These are phyloP conservation scores for Remersonia thermophila DNA, from an alignment of 2,329 filamentous ascomycete species.

Conservation along the genomic window DNA sequence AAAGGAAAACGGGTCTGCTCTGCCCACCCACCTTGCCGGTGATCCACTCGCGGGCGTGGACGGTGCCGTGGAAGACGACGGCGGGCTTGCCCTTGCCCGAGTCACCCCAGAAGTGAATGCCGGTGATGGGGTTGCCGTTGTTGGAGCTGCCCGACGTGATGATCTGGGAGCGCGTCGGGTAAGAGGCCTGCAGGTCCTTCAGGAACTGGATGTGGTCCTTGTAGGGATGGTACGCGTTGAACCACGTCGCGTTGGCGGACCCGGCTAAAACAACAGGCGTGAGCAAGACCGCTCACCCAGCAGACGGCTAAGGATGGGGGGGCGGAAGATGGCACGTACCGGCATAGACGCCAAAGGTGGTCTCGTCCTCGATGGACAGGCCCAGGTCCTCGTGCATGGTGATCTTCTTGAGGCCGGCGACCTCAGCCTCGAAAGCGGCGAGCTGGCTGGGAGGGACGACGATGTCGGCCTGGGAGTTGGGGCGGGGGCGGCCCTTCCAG, in stretches of 20 bases:
- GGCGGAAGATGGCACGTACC: slow-evolving; percentile 13
- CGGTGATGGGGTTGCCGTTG: slow-evolving; percentile 43
- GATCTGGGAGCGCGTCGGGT: slow-evolving; percentile 35
- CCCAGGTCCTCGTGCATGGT: slow-evolving; percentile 30
- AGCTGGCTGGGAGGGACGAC: slow-evolving; percentile 27
- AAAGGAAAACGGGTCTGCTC: slow-evolving; percentile 20
- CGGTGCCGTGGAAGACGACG: slow-evolving; percentile 38
- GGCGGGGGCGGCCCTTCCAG: slow-evolving; percentile 26
- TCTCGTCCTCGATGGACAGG: slow-evolving; percentile 26
- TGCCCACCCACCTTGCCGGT: slow-evolving; percentile 41
- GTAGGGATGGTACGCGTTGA: slow-evolving; percentile 41
- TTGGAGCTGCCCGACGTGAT: slow-evolving; percentile 33
- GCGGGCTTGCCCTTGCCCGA: slow-evolving; percentile 34
- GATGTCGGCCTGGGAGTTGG: slow-evolving; percentile 27
- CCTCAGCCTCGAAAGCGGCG: slow-evolving; percentile 22
- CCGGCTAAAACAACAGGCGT: background rate
- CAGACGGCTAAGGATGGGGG: too few relatives aligned
- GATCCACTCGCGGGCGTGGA: slow-evolving; percentile 45
- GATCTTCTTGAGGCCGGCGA: slow-evolving; percentile 21
- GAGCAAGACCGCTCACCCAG: too few relatives aligned
- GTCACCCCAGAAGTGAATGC: slow-evolving; percentile 42
- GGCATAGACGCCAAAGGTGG: slow-evolving; percentile 20
- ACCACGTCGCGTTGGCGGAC: slow-evolving; percentile 31
- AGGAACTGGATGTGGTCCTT: slow-evolving; percentile 38
- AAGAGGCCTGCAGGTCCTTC: slow-evolving; percentile 31